Conservation (phyloP, 306 rosid genomes). For the Dryas alaskensis region DNA sequence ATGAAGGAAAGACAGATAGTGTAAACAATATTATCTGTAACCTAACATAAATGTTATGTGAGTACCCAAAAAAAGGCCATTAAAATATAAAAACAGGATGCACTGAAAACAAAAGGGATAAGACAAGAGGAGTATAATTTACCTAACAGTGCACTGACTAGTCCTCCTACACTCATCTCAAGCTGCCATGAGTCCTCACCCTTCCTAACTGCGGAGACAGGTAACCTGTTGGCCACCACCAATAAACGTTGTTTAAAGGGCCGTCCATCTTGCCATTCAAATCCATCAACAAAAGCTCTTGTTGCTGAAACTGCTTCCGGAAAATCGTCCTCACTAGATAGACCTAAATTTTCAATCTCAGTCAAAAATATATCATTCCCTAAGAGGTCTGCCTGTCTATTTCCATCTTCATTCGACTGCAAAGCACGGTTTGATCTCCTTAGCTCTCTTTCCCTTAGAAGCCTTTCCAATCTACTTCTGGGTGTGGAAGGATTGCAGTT, state of each 20-base stretch:
- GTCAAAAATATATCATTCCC: slow-evolving; percentile 29
- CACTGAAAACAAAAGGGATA: slow-evolving; percentile 16
- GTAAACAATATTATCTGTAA: not conserved
- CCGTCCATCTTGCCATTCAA: slow-evolving; percentile 53
- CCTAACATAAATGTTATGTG: not conserved
- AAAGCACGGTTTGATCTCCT: slow-evolving; percentile 52
- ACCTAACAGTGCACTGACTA: slow-evolving; percentile 97
- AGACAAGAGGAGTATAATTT: slow-evolving; percentile 34
- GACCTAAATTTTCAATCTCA: slow-evolving; percentile 37
- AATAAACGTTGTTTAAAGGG: slow-evolving; percentile 65
- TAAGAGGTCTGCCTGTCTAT: slow-evolving; percentile 43
- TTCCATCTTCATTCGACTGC: slow-evolving; percentile 48
- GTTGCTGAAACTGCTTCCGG: slow-evolving; percentile 36
- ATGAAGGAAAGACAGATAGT: not conserved
- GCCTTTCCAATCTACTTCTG: slow-evolving; percentile 82
- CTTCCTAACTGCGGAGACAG: slow-evolving; percentile 84
- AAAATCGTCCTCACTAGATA: slow-evolving; percentile 48
- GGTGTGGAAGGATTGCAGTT: slow-evolving; percentile 62
- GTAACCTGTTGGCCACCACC: slow-evolving; percentile 92
- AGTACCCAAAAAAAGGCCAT: not conserved
- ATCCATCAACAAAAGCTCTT: slow-evolving; percentile 40
- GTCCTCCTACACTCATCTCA: slow-evolving; percentile 87
- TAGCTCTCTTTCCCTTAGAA: slow-evolving; percentile 85
- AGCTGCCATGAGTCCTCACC: slow-evolving; percentile 84
- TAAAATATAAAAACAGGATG: slow-evolving; percentile 13